Conservation (phyloP, 495 filamentous ascomycete genomes). For the Chlorociboria aeruginascens region DNA sequence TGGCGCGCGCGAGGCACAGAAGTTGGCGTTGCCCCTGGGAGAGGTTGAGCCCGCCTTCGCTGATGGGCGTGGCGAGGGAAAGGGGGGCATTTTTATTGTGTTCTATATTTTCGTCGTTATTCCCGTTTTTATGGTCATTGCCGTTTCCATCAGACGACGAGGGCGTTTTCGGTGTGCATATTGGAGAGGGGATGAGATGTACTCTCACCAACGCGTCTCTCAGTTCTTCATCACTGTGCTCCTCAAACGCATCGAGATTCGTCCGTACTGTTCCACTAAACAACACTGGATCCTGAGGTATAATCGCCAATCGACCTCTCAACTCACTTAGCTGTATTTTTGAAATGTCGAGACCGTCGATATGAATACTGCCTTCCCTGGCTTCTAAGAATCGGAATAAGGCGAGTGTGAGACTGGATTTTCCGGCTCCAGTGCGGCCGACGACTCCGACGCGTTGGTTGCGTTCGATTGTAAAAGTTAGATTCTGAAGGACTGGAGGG, state of each 20-base stretch:
- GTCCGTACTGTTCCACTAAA: slow-evolving; percentile 76
- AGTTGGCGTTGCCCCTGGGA: slow-evolving; percentile 85
- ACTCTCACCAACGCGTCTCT: slow-evolving; percentile 65
- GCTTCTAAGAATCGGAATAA: slow-evolving; percentile 78
- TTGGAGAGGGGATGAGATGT: slow-evolving; percentile 39
- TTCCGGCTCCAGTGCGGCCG: slow-evolving; percentile 78
- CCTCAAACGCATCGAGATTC: slow-evolving; percentile 72
- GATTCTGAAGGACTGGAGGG: slow-evolving; percentile 60
- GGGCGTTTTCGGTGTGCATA: slow-evolving; percentile 10
- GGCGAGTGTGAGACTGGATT: slow-evolving; percentile 72
- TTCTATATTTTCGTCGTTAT: too few species aligned
- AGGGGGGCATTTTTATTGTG: slow-evolving; percentile 36
- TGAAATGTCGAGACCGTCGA: slow-evolving; percentile 69
- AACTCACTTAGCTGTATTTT: slow-evolving; percentile 63
- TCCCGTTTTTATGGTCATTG: slow-evolving; percentile 25
- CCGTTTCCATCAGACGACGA: slow-evolving; percentile 10
- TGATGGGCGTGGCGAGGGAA: slow-evolving; percentile 41
- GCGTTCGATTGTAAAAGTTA: slow-evolving; percentile 56
- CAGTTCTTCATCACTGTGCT: slow-evolving; percentile 60
- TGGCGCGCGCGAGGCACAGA: slow-evolving; percentile 77
- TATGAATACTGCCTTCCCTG: slow-evolving; percentile 52
- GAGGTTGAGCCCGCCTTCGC: slow-evolving; percentile 68
- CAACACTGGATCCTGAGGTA: slow-evolving; percentile 76
- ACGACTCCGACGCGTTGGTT: slow-evolving; percentile 75
- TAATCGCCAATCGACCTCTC: slow-evolving; percentile 66